Percentiles rank a stretch among this genome's conserved stretches.
phyloP scores from a whole-genome alignment of 1,284 basidiomycete species.

The Microbotryomycetes sp. region DNA sequence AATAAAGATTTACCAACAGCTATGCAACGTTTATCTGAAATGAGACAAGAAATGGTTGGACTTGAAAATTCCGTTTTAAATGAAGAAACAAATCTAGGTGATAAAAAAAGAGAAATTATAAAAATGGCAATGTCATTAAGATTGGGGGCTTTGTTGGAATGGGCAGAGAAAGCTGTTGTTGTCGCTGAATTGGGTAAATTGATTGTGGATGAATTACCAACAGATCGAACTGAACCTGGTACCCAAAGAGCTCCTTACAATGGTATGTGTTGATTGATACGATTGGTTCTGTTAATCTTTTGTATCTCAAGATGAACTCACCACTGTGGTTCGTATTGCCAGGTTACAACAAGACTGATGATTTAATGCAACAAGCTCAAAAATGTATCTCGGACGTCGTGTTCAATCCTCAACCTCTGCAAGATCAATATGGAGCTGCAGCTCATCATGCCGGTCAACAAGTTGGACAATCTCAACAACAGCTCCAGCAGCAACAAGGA shows the following conservation, averaged over 20 bases:
- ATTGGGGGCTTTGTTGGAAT: slow-evolving; percentile 38
- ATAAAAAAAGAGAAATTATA: slow-evolving; percentile 26
- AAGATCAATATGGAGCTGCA: neutral
- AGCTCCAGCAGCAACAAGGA: neutral
- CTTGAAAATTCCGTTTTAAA: slow-evolving; percentile 38
- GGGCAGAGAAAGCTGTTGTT: slow-evolving; percentile 39
- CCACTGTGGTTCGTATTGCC: neutral
- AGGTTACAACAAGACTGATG: slow-evolving; percentile 33
- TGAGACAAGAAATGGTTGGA: slow-evolving; percentile 37
- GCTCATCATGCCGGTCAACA: neutral
- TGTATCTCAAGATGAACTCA: neutral
- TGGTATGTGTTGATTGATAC: slow-evolving; percentile 4
- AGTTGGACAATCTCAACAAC: neutral
- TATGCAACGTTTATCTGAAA: slow-evolving; percentile 31
- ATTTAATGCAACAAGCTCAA: slow-evolving; percentile 35
- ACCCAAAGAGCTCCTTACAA: slow-evolving; percentile 32
- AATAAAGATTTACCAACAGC: slow-evolving; percentile 37
- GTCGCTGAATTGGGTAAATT: slow-evolving; percentile 39
- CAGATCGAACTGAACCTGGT: slow-evolving; percentile 34
- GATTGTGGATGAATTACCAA: slow-evolving; percentile 37
- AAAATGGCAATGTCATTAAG: slow-evolving; percentile 22
- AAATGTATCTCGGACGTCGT: slow-evolving; percentile 37
- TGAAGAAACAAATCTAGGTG: slow-evolving; percentile 36
- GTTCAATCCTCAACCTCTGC: slow-evolving; percentile 31
- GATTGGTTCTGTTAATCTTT: neutral